phyloP scores from a whole-genome alignment of 2,329 filamentous ascomycete genomes.

The Hypoxylon sp. region DNA sequence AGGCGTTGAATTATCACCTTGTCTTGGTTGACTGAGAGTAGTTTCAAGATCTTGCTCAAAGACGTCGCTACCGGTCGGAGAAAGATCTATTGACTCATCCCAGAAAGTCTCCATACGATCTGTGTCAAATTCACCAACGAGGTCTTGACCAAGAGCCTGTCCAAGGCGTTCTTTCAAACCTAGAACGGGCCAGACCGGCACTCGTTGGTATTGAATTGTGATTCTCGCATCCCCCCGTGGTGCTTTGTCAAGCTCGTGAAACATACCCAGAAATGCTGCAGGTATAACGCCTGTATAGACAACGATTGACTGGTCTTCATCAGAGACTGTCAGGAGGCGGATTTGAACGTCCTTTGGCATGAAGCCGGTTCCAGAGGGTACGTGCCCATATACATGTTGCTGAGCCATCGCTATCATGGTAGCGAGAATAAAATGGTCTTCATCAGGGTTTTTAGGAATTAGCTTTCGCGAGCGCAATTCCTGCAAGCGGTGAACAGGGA shows the following conservation, averaged over 20 bases:
- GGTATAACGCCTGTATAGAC: slow-evolving; percentile 68
- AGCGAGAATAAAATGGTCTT: slow-evolving; percentile 68
- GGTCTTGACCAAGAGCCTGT: slow-evolving; percentile 66
- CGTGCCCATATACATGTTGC: slow-evolving; percentile 63
- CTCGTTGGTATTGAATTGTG: slow-evolving; percentile 63
- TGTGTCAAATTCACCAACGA: slow-evolving; percentile 63
- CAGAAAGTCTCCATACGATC: slow-evolving; percentile 64
- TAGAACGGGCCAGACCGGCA: slow-evolving; percentile 69
- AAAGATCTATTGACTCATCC: slow-evolving; percentile 47
- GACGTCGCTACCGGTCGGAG: not conserved
- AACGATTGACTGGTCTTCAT: slow-evolving; percentile 67
- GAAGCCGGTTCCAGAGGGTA: slow-evolving; percentile 37
- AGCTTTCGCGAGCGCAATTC: slow-evolving; percentile 63
- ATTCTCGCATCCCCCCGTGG: slow-evolving; percentile 57
- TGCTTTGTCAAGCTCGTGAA: slow-evolving; percentile 63
- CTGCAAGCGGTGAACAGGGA: slow-evolving; percentile 65
- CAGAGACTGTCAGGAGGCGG: slow-evolving; percentile 62
- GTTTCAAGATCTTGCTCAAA: not conserved
- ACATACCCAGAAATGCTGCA: slow-evolving; percentile 64
- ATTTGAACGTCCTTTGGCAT: slow-evolving; percentile 63
- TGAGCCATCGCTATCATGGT: slow-evolving; percentile 72
- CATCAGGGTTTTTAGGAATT: slow-evolving; percentile 63
- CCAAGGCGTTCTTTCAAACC: slow-evolving; percentile 70
- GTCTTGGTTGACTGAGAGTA: not conserved
- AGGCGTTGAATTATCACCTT: slow-evolving; percentile 1